Evolutionary conservation across 2,329 filamentous ascomycete species (phyloP).

Genomic region (Corinectria fuckeliana): DNA sequence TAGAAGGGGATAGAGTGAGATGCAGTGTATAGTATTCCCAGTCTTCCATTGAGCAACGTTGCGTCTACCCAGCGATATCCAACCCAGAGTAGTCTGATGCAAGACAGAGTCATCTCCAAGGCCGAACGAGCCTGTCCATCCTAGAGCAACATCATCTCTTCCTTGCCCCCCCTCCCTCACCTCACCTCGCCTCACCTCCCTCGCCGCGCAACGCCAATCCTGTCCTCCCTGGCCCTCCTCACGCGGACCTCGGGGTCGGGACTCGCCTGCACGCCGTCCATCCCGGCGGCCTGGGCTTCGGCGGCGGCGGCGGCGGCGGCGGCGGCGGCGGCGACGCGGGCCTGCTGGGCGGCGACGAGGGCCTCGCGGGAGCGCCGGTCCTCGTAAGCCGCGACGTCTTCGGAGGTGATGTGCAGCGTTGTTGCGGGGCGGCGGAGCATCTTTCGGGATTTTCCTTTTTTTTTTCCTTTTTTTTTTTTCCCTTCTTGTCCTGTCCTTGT

Average conservation of each 20-base stretch:
- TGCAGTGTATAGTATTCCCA: not conserved
- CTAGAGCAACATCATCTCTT: too few species aligned
- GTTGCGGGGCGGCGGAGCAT: constrained; percentile 75
- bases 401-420: constrained; percentile 69
- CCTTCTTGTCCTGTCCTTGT: not conserved
- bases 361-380: constrained; percentile 60
- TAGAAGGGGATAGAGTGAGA: not conserved
- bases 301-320: constrained; percentile 20
- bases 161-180: not conserved
- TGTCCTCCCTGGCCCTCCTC: constrained; percentile 46
- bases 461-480: not conserved
- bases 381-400: constrained; percentile 75
- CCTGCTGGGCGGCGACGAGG: constrained; percentile 43
- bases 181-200: constrained; percentile 16
- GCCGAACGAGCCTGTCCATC: too few species aligned
- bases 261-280: constrained; percentile 42
- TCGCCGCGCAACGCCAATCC: constrained; percentile 45
- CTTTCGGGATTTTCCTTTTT: constrained; percentile 13
- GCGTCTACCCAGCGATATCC: not conserved
- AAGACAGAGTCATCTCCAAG: not conserved
- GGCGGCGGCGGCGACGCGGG: constrained; percentile 35
- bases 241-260: constrained; percentile 33
- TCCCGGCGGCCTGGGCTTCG: constrained; percentile 26
- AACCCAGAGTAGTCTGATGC: not conserved
- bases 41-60: not conserved